phyloP scores from a whole-genome alignment of 495 filamentous ascomycete species.

The Hypomontagnella submonticulosa region DNA sequence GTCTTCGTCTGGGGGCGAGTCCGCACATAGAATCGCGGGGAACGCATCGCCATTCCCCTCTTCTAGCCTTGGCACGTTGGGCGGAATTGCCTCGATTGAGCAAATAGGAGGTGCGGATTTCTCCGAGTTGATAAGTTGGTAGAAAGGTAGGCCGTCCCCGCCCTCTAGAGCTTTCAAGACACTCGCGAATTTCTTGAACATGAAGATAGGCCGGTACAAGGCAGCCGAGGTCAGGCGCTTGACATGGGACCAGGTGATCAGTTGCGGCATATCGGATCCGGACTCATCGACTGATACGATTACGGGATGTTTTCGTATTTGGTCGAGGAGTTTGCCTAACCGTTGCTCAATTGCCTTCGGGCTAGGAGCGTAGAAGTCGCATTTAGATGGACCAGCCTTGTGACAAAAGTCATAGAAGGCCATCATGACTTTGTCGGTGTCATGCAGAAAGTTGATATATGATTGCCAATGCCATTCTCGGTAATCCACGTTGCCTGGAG shows the following conservation, averaged over 20 bases:
- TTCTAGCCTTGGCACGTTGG: constrained; percentile 47
- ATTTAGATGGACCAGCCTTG: constrained; percentile 58
- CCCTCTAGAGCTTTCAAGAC: constrained; percentile 64
- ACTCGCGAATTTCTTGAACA: constrained; percentile 67
- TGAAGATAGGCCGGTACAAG: constrained; percentile 69
- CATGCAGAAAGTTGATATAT: constrained; percentile 61
- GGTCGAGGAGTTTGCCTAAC: constrained; percentile 53
- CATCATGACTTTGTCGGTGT: constrained; percentile 64
- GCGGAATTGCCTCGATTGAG: constrained; percentile 43
- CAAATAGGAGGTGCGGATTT: constrained; percentile 54
- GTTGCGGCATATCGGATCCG: constrained; percentile 50
- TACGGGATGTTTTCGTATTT: constrained; percentile 61
- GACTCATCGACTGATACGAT: constrained; percentile 50
- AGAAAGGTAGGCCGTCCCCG: constrained; percentile 65
- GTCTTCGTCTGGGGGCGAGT: constrained; percentile 60
- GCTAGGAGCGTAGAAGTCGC: constrained; percentile 58
- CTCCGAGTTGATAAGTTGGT: constrained; percentile 55
- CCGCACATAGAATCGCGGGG: constrained; percentile 71
- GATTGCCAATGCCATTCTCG: constrained; percentile 59
- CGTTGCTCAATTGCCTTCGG: constrained; percentile 55
- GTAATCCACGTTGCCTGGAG: constrained; percentile 58
- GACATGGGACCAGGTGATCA: constrained; percentile 58
- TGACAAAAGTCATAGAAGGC: constrained; percentile 66
- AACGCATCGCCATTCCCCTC: constrained; percentile 61
- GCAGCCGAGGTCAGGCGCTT: constrained; percentile 56